Percentiles rank a stretch among this genome's conserved stretches.
phyloP scores from a whole-genome alignment of 2,329 filamentous ascomycete species.

The Diaporthe ampelina region DNA sequence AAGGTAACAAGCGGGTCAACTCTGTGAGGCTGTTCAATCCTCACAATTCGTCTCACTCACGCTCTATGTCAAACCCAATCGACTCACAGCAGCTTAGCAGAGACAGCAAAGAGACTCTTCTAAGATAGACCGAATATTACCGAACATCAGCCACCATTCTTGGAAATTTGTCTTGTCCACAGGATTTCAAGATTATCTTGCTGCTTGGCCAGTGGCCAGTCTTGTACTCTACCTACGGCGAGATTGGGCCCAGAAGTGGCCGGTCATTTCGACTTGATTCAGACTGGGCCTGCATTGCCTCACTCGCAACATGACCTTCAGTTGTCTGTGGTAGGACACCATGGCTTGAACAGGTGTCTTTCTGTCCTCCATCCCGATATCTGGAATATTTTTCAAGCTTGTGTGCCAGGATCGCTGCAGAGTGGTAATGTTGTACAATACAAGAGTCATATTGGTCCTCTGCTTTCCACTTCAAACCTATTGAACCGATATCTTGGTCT shows the following conservation, averaged over 20 bases:
- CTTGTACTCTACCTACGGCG: not conserved
- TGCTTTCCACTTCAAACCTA: not conserved
- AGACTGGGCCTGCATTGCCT: too few relatives aligned
- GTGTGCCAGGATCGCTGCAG: not conserved
- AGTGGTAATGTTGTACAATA: not conserved
- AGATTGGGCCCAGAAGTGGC: too few relatives aligned
- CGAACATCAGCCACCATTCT: not conserved
- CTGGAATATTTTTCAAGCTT: not conserved
- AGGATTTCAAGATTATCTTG: too few relatives aligned
- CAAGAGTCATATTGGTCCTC: not conserved
- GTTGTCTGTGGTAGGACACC: not conserved
- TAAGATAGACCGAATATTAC: not conserved
- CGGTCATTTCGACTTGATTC: too few relatives aligned
- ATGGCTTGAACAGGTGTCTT: too few relatives aligned
- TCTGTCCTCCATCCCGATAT: not conserved
- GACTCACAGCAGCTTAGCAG: slow-evolving; percentile 8
- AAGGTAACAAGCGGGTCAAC: slow-evolving; percentile 11
- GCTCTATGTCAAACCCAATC: slow-evolving; percentile 7
- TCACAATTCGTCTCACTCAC: slow-evolving; percentile 3
- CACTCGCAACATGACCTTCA: not conserved
- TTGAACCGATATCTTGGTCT: not conserved
- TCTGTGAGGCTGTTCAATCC: slow-evolving; percentile 3
- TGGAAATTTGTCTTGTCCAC: not conserved
- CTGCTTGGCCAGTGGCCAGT: not conserved
- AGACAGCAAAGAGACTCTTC: slow-evolving; percentile 37